Evolutionary conservation across 768 basidiomycete genomes (phyloP), one percentile per base, ranked within the genome.

Genomic region (Russula ochroleuca): DNA sequence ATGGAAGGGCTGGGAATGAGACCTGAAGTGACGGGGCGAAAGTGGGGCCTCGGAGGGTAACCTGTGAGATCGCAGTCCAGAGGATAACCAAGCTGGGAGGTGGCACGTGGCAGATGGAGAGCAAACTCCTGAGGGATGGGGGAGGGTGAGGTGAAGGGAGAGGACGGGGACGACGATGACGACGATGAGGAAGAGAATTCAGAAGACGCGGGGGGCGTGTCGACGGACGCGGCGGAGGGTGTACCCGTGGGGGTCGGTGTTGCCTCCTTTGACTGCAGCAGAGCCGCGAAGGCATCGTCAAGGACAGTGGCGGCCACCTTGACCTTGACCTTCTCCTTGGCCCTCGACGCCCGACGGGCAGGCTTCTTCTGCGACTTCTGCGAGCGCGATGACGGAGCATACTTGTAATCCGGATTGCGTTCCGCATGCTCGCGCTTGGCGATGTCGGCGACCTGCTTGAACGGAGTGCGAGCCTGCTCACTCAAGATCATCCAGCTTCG

Each of bases 401-500:
- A 88, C 71, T 82, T 84, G 73, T 87, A 88, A 64, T 80, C 76
- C 2, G 88, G 86, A 66, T 87, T 78, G 48, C 75, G 73, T 67
- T 72, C 66, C 33, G 78, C 78, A 66, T 88, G 86, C 54, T 76
- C 73, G 5, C 67, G 69, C 62, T 83, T 79, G 31, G 75, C 81
- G 57, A 78, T 70, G 17, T 76, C 78, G 2, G 87, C 87, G 69
- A 75, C 69, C 17, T 69, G 70, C 41, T 76, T 72, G 78, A 81
- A 88, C 21, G 72, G 74, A 6, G 71, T 74, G 57, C 79, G 82
- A 69, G 83, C 79, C 25, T 75, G 78, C 0, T 73, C 71, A 11
- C 75, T 69, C 37, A 90, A 74, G 58, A 80, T 71, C 53, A 82
- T 81, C 92, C 92, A 94, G 67, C 80, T 78, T 38, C 82, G 72